These are phyloP conservation scores for Basidiobolus meristosporus DNA, from an alignment of 371 early-diverging fungal species.

Conservation along the genomic window DNA sequence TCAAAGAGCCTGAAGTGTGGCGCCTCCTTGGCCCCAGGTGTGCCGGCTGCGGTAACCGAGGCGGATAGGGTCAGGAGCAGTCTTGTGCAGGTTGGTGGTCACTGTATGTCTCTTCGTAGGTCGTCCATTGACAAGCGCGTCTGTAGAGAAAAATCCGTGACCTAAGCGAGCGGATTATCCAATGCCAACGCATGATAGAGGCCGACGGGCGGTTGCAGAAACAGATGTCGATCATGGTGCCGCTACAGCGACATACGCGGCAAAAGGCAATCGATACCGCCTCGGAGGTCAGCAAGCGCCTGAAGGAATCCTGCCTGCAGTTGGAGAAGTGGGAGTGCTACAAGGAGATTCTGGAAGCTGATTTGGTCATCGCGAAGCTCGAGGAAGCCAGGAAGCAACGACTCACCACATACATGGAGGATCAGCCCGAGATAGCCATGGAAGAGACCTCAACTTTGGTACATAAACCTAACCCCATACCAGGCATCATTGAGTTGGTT, in stretches of 20 bases:
- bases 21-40: conserved; percentile 4
- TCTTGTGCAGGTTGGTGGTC: no score
- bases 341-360: conserved; percentile 43
- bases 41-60: no score
- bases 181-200: conserved; percentile 12
- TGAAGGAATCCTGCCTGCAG: conserved; percentile 27
- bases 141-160: conserved; percentile 1
- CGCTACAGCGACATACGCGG: conserved; percentile 35
- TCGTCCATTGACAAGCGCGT: no score
- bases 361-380: no score
- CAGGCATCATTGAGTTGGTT: no score
- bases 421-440: no score
- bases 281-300: conserved; percentile 22
- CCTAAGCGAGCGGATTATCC: conserved; percentile 2
- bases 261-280: conserved; percentile 32
- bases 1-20: not conserved
- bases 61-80: no score
- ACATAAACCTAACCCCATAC: no score
- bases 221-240: conserved; percentile 40
- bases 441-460: no score
- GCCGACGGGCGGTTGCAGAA: conserved; percentile 34
- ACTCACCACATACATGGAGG: no score
- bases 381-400: no score
- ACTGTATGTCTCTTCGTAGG: no score
- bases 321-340: conserved; percentile 46